Base-by-base conservation (phyloP, 495 filamentous ascomycete species). In the Penicillium bialowiezense region DNA sequence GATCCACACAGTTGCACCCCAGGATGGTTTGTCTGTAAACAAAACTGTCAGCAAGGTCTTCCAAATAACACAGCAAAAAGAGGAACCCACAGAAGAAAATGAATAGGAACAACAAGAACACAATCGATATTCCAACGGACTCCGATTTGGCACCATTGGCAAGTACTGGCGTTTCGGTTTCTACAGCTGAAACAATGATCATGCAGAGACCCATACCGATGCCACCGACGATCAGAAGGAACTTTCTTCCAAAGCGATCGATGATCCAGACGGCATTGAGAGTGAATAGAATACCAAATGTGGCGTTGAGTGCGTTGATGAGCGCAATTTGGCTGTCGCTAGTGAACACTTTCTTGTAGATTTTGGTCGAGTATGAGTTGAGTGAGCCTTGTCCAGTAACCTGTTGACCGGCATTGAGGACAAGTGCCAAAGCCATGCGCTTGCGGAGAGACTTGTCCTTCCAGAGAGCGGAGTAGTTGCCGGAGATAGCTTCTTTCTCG, bases 131-230 rank as follows among this genome's bases (percentile, higher is more conserved):
- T 29, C 80, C 83, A 23, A 86, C 81, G 8, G 81, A 61, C 38
- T 75, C 48, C 1, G 72, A 65, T 55, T 85, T 85, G 5, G 65
- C 67, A 8, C 74, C 79, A 32, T 67, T 41, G 2, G 51, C 60
- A 0, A 64, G 53, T 9, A 66, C 64, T 8, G 82, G 78, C 1
- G 82, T 84, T 41, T 74, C 78, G 1, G 84, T 86, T 44, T 85
- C 83, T 20, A 82, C 70, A n/a, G 78, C 74, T 7, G 77, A 74
- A 21, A 86, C 81, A 47, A 87, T 83, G 60, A 82, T 84, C 67
- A 86, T 82, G 64, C 76, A 85, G 24, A 84, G 61, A 41, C 72
- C 64, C 87, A 89, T 89, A n/a, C 85, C 85, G 24, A 86, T 73
- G 21, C 78, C 85, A 61, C 87, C 85, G 45, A 75, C 70, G 44